Evolutionary conservation across 768 basidiomycete species (phyloP), one percentile per base, ranked within the genome.

Genomic region (Sarcomyxa edulis): DNA sequence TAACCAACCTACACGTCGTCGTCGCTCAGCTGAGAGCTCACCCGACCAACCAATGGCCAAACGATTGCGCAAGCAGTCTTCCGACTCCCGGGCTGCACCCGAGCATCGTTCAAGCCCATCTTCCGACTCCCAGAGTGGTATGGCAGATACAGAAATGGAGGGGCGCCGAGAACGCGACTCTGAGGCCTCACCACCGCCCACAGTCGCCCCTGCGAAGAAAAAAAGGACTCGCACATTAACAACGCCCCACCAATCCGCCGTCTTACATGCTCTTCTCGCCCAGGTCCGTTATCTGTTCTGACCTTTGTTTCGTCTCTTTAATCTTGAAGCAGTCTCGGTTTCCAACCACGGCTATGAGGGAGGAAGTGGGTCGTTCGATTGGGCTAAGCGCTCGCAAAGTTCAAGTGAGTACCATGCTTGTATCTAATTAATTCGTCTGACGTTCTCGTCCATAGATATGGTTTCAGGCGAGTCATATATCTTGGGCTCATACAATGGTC

Each of bases 301-400:
- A 14, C 18, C 12, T 15, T 39, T 35, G 8, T 26, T 23, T 12
- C 28, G 8, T 16, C 16, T 4, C 28, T 30, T 8, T 8, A 16
- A 18, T 18, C 18, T 33, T 16, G 32, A 16, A 33, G 30, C 38
- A 93, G 89, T 92, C 90, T 35, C 84, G 86, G 25, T 92, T 93
- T 60, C 89, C 89, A 4, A 85, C 87, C 3, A 91, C 89, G 3
- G 80, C 84, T 7, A 79, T 85, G 75, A 77, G 89, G 35, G 90
- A 92, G 61, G 84, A 90, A 47, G 88, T 92, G 19, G 89, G 90
- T 6, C 77, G 83, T 16, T 71, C 84, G 24, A 92, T 92, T 48
- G 89, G 88, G n/a, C 63, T 93, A 53, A 90, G 87, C 55, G 87
- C 88, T 32, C 76, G 89, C 27, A 89, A 92, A 66, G 89, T 93